Percentiles rank a stretch among this genome's conserved stretches.
phyloP scores from a whole-genome alignment of 148 eudicot genomes.

The Nepenthes gracilis region DNA sequence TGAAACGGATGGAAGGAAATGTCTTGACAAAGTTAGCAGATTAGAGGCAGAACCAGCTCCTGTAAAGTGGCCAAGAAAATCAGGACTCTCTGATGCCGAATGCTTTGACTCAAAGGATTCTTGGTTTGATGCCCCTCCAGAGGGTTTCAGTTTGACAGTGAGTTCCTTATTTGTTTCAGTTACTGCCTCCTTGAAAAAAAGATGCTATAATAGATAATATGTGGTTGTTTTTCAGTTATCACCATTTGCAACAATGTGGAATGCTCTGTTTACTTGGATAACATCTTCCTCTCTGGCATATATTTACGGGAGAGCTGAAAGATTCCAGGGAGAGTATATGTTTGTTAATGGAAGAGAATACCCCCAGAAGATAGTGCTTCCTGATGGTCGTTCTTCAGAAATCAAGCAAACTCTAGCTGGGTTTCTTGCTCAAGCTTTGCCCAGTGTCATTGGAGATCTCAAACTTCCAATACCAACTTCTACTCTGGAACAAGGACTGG shows the following conservation, averaged over 20 bases:
- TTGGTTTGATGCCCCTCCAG: constrained; percentile 78
- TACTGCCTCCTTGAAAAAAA: not conserved
- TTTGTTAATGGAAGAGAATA: constrained; percentile 78
- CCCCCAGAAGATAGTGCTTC: constrained; percentile 41
- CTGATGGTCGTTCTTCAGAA: constrained; percentile 80
- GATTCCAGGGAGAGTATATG: constrained; percentile 58
- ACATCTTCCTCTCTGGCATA: constrained; percentile 88
- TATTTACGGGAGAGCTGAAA: constrained; percentile 80
- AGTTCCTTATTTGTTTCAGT: constrained; percentile 16
- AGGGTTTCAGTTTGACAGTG: constrained; percentile 66
- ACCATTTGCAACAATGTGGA: constrained; percentile 85
- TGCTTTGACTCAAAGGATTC: constrained; percentile 57
- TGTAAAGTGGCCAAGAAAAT: constrained; percentile 56
- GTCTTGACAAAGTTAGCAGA: constrained; percentile 18
- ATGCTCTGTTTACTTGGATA: constrained; percentile 76
- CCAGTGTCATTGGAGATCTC: constrained; percentile 58
- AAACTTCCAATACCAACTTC: constrained; percentile 58
- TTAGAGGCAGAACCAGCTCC: constrained; percentile 30
- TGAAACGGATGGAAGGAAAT: constrained; percentile 20
- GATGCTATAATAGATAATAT: constrained; percentile 2
- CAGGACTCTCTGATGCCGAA: constrained; percentile 38
- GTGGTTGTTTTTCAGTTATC: constrained; percentile 54
- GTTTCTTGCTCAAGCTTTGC: constrained; percentile 69
- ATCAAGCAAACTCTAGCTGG: constrained; percentile 78
- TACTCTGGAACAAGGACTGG: constrained; percentile 63